These are phyloP conservation scores for Hymenoscyphus albidus DNA, from an alignment of 2,329 filamentous ascomycete genomes.

Conservation along the genomic window DNA sequence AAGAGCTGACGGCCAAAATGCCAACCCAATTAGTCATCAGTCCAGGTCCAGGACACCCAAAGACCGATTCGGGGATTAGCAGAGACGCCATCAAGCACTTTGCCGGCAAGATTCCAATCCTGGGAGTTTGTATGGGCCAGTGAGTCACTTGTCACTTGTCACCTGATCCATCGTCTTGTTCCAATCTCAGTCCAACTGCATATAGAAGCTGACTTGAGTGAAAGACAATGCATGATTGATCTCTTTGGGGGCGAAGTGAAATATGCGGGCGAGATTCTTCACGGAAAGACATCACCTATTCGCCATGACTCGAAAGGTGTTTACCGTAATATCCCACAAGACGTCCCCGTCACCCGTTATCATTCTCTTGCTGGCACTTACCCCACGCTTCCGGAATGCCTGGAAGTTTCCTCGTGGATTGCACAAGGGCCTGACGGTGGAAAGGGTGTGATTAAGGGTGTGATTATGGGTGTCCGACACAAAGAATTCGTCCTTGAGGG, in stretches of 20 bases:
- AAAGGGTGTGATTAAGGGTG: slow-evolving; percentile 81
- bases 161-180: neutral
- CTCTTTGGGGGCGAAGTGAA: slow-evolving; percentile 88
- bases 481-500: slow-evolving; percentile 89
- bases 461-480: slow-evolving; percentile 97
- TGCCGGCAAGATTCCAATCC: slow-evolving; percentile 86
- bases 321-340: slow-evolving; percentile 75
- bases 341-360: slow-evolving; percentile 86
- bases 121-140: slow-evolving; percentile 99
- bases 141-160: slow-evolving; percentile 42
- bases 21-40: slow-evolving; percentile 94
- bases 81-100: slow-evolving; percentile 89
- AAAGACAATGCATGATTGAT: slow-evolving; percentile 89
- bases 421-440: slow-evolving; percentile 67
- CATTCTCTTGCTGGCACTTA: slow-evolving; percentile 94
- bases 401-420: slow-evolving; percentile 91
- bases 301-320: slow-evolving; percentile 90
- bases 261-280: slow-evolving; percentile 91
- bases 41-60: slow-evolving; percentile 89
- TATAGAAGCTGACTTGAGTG: neutral
- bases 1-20: slow-evolving; percentile 76
- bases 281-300: slow-evolving; percentile 92
- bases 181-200: neutral
- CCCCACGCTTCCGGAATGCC: slow-evolving; percentile 74
- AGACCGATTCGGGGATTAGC: slow-evolving; percentile 87